phyloP scores from a whole-genome alignment of 805 yeast genomes.

The Lipomyces japonicus region DNA sequence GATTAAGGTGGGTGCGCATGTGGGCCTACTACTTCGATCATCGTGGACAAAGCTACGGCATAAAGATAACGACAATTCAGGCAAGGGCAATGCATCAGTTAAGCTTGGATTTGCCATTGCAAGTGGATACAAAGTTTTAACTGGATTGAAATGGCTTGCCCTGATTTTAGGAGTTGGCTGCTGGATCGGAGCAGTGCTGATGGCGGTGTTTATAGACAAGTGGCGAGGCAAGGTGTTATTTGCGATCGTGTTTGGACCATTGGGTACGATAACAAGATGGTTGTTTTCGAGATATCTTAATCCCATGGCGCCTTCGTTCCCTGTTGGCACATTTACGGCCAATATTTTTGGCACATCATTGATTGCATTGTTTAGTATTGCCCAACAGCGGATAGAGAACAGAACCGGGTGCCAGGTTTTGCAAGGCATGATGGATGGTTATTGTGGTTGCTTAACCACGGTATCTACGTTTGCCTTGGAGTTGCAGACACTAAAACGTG shows the following conservation, averaged over 20 bases:
- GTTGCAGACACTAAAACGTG: constrained; percentile 15
- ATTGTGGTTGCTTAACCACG: constrained; percentile 30
- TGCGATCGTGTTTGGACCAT: constrained; percentile 28
- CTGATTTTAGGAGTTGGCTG: constrained; percentile 22
- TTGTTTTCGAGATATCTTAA: constrained; percentile 23
- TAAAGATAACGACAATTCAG: neutral
- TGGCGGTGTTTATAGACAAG: constrained; percentile 20
- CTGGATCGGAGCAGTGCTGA: constrained; percentile 29
- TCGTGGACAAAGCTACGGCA: too few relatives aligned
- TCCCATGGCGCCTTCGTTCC: constrained; percentile 18
- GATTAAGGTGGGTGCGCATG: constrained; percentile 22
- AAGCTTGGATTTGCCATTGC: constrained; percentile 5
- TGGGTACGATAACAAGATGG: constrained; percentile 29
- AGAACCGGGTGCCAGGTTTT: constrained; percentile 23
- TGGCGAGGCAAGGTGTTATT: constrained; percentile 30
- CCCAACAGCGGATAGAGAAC: constrained; percentile 13
- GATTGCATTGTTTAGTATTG: constrained; percentile 15
- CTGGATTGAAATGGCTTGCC: constrained; percentile 4
- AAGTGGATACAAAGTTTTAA: constrained; percentile 2
- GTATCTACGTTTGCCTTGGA: constrained; percentile 31
- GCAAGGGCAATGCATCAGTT: neutral
- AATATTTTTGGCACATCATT: constrained; percentile 29
- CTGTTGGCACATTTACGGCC: constrained; percentile 31
- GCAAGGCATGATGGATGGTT: constrained; percentile 29
- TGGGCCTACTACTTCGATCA: constrained; percentile 14